Evolutionary conservation across 2,329 filamentous ascomycete genomes (phyloP).

Genomic region (Nectriaceae sp.): DNA sequence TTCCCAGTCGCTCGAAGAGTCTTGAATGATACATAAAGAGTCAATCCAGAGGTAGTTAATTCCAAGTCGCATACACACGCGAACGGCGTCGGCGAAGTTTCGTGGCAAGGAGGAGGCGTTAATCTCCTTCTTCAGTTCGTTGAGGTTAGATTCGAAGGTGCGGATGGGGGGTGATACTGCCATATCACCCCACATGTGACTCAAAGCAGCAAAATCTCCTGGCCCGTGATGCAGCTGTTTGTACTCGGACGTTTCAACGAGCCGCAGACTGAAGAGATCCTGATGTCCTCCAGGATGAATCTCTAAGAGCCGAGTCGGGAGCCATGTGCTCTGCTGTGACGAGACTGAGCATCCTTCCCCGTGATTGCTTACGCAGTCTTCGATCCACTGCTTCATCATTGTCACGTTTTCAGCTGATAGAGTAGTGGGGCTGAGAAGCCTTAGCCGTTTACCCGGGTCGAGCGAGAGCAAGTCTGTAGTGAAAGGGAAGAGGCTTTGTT

Average conservation of each 20-base stretch:
- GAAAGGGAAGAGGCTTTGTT: background rate
- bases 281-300: slow-evolving; percentile 3
- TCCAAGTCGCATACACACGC: background rate
- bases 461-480: background rate
- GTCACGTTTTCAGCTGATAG: background rate
- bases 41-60: slow-evolving; percentile 1
- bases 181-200: slow-evolving; percentile 3
- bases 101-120: background rate
- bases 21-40: background rate
- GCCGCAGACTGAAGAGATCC: background rate
- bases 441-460: background rate
- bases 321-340: background rate
- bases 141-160: background rate
- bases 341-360: background rate
- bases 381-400: background rate
- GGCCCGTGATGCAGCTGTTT: background rate
- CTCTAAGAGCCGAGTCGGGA: background rate
- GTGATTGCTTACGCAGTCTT: background rate
- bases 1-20: slow-evolving; percentile 1
- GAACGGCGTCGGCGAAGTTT: background rate
- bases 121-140: background rate
- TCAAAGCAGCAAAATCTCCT: slow-evolving; percentile 1
- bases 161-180: background rate
- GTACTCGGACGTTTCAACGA: background rate
- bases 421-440: background rate